Evolutionary conservation across 345 rosid species (phyloP).

Genomic region (Camelina hispida): DNA sequence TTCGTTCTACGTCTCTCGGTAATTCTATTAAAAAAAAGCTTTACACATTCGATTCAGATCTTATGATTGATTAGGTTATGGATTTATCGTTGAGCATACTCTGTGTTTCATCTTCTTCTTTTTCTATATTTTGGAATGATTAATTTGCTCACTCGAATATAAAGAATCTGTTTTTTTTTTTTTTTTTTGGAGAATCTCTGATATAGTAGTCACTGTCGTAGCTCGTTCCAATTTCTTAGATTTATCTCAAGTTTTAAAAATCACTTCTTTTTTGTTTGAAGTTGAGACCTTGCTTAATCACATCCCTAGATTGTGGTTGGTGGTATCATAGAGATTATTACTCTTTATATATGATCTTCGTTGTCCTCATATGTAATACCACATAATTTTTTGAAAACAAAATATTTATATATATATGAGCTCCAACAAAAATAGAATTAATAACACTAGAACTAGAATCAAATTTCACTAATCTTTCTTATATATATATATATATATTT

Average conservation of each 20-base stretch:
- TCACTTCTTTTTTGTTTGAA: background rate
- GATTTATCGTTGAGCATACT: background rate
- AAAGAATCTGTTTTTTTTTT: background rate
- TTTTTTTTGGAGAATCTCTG: background rate
- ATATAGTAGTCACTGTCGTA: background rate
- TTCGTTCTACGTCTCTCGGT: conserved; percentile 1
- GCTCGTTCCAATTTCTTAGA: background rate
- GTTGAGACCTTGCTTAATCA: background rate
- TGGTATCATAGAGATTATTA: too few species aligned
- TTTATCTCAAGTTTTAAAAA: background rate
- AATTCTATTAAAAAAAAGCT: too few species aligned
- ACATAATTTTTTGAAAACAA: too few species aligned
- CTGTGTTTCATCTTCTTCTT: background rate
- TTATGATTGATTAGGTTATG: background rate
- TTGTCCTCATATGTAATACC: too few species aligned
- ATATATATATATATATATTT: too few species aligned
- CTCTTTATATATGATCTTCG: too few species aligned
- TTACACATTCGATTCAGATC: background rate
- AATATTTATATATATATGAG: too few species aligned
- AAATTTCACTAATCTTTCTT: too few species aligned
- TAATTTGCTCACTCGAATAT: background rate
- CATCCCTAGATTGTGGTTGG: too few species aligned
- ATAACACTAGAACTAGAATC: too few species aligned
- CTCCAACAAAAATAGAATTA: too few species aligned
- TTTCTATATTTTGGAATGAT: background rate